Evolutionary conservation across 1,139 yeast species (phyloP).

Genomic region (Magnusiomyces sp.): DNA sequence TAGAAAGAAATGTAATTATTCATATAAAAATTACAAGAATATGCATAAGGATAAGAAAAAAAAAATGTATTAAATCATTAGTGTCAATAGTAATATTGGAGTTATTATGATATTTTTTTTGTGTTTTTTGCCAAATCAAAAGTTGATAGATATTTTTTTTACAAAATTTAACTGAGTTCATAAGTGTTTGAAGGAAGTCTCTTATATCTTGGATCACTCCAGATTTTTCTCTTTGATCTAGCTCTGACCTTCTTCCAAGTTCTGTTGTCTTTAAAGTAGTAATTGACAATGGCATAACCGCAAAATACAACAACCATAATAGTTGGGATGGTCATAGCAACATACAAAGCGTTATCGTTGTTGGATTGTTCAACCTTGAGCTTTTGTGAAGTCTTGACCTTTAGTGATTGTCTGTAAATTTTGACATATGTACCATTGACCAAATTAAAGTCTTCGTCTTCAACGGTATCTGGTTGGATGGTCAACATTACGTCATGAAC

Average conservation of each 20-base stretch:
- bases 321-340: conserved; percentile 59
- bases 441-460: conserved; percentile 49
- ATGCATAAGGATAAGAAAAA: neutral
- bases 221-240: conserved; percentile 6
- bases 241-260: conserved; percentile 14
- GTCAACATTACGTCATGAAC: conserved; percentile 46
- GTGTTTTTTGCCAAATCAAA: conserved; percentile 5
- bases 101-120: neutral
- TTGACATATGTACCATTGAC: conserved; percentile 48
- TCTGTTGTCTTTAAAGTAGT: conserved; percentile 11
- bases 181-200: conserved; percentile 13
- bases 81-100: neutral
- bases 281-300: conserved; percentile 12
- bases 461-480: conserved; percentile 60
- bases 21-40: neutral
- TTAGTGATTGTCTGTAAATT: conserved; percentile 50
- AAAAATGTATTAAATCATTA: neutral
- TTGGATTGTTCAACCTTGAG: conserved; percentile 25
- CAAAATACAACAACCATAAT: conserved; percentile 47
- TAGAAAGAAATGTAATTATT: neutral
- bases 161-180: conserved; percentile 8
- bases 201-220: conserved; percentile 8
- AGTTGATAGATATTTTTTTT: conserved; percentile 1
- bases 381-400: conserved; percentile 48
- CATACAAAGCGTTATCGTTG: conserved; percentile 53